Evolutionary conservation across 345 rosid genomes (phyloP).

Genomic region (Eucalyptus regnans): DNA sequence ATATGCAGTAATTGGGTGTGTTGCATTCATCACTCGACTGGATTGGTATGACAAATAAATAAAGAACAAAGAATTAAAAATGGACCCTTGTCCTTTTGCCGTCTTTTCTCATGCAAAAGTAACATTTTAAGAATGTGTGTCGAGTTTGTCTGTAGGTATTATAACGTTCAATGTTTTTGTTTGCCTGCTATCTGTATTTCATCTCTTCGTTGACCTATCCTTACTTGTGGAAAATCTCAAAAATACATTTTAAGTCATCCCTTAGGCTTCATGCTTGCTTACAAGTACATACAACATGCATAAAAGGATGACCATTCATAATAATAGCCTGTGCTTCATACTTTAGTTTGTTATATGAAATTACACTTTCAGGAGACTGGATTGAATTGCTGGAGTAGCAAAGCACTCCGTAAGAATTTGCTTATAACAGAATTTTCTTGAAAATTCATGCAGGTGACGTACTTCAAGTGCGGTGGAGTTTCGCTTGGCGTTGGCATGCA

Average conservation of each 20-base stretch:
- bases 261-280: neutral
- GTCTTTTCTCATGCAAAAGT: neutral
- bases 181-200: neutral
- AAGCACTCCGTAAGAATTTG: neutral
- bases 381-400: neutral
- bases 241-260: neutral
- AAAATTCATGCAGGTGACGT: constrained; percentile 41
- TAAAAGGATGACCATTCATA: neutral
- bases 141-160: neutral
- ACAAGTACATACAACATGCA: neutral
- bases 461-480: constrained; percentile 87
- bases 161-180: neutral
- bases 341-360: neutral
- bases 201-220: neutral
- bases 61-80: neutral
- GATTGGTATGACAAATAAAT: neutral
- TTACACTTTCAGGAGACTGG: neutral
- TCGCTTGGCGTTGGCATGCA: constrained; percentile 99
- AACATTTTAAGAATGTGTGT: neutral
- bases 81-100: neutral
- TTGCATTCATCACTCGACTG: neutral
- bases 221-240: neutral
- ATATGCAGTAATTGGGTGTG: neutral
- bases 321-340: neutral
- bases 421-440: neutral